Evolutionary conservation across 257 asterid genomes (phyloP).

Genomic region (Solanum dulcamara): DNA sequence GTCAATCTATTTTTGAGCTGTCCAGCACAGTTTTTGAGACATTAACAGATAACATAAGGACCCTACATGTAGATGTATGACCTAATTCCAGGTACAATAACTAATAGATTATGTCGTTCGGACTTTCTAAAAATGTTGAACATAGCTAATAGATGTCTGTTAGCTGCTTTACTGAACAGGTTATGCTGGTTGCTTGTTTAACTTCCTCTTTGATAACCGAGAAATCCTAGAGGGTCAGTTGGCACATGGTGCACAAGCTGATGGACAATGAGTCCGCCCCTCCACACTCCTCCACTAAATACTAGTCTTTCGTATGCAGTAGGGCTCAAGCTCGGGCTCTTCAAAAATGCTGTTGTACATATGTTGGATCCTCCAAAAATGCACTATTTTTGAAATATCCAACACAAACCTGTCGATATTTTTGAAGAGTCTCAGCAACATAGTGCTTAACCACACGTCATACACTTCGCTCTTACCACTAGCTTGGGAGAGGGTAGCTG

Average conservation of each 20-base stretch:
- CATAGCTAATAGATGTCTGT: neutral
- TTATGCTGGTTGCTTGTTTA: neutral
- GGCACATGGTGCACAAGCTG: neutral
- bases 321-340: no score
- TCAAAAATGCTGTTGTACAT: no score
- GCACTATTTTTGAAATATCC: no score
- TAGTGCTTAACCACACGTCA: neutral
- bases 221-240: neutral
- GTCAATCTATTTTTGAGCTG: conserved; percentile 5
- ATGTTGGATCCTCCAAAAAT: no score
- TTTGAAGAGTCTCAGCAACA: no score
- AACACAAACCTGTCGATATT: no score
- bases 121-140: neutral
- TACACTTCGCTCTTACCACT: neutral
- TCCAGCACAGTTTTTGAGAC: conserved; percentile 1
- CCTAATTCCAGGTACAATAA: neutral
- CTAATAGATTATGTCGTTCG: neutral
- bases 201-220: neutral
- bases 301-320: neutral
- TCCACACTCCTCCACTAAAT: neutral
- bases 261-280: neutral
- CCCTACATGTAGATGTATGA: neutral
- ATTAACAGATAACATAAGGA: neutral
- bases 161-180: neutral
- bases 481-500: neutral